These are phyloP conservation scores for Tephrocybe sp. DNA, from an alignment of 768 basidiomycete species.

Conservation along the genomic window DNA sequence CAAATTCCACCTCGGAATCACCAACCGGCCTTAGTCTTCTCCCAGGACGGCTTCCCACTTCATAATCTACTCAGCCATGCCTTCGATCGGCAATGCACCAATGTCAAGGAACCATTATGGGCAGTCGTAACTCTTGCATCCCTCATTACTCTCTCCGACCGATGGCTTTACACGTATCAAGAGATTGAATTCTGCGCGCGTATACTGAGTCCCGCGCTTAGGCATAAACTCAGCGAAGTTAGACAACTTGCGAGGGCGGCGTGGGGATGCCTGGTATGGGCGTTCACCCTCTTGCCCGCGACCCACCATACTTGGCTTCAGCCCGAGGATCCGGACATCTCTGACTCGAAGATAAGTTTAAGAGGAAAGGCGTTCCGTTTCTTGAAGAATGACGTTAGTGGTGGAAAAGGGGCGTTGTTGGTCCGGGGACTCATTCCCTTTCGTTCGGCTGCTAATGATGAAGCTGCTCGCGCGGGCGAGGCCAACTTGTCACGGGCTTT, in stretches of 20 bases:
- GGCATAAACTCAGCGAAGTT: constrained; percentile 32
- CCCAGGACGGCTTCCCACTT: constrained; percentile 19
- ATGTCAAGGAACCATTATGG: constrained; percentile 38
- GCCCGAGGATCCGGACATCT: constrained; percentile 7
- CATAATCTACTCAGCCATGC: constrained; percentile 25
- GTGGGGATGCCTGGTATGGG: constrained; percentile 60
- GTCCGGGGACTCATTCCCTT: constrained; percentile 35
- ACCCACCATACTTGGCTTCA: constrained; percentile 26
- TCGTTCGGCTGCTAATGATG: not conserved
- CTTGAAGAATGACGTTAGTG: constrained; percentile 44
- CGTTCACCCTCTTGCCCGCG: constrained; percentile 32
- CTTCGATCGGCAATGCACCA: constrained; percentile 21
- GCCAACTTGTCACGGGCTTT: constrained; percentile 33
- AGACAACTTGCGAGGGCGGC: constrained; percentile 39
- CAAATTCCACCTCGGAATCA: constrained; percentile 15
- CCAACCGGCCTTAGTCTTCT: not conserved
- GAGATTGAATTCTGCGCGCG: constrained; percentile 36
- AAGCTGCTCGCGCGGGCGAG: not conserved
- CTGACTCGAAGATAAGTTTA: constrained; percentile 17
- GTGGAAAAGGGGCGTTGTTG: constrained; percentile 43
- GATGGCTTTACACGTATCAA: constrained; percentile 38
- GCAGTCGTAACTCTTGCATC: constrained; percentile 42
- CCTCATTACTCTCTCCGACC: constrained; percentile 45
- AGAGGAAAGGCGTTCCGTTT: constrained; percentile 37
- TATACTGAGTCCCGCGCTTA: constrained; percentile 29